Percentiles rank a stretch among this genome's conserved stretches.
phyloP scores from a whole-genome alignment of 192 early-diverging fungal species.

The Coemansia sp. region DNA sequence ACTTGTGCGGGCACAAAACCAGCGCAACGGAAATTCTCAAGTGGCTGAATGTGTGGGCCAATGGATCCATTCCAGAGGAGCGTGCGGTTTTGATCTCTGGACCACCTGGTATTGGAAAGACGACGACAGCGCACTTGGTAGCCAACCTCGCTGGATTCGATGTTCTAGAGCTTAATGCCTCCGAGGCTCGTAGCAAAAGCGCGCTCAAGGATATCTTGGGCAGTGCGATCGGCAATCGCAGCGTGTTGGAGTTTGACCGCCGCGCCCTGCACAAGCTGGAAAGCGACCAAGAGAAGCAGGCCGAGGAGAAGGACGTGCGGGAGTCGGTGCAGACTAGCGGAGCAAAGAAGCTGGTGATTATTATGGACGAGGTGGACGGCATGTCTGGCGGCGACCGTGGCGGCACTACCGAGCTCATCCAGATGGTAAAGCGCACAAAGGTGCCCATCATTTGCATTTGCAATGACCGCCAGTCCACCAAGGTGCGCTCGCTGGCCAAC shows the following conservation, averaged over 20 bases:
- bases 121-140: slow-evolving; percentile 91
- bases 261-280: slow-evolving; percentile 23
- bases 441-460: slow-evolving; percentile 99
- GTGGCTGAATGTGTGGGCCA: slow-evolving; percentile 81
- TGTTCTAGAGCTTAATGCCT: slow-evolving; percentile 95
- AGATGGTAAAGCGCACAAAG: slow-evolving; percentile 84
- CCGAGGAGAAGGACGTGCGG: slow-evolving; percentile 28
- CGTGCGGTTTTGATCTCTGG: slow-evolving; percentile 86
- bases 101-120: slow-evolving; percentile 98
- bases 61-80: slow-evolving; percentile 21
- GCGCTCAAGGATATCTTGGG: slow-evolving; percentile 65
- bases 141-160: slow-evolving; percentile 79
- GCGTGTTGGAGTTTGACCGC: slow-evolving; percentile 61
- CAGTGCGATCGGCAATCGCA: slow-evolving; percentile 61
- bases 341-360: slow-evolving; percentile 61
- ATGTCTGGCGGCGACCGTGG: slow-evolving; percentile 98
- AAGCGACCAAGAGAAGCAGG: slow-evolving; percentile 19
- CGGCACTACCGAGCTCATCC: slow-evolving; percentile 82
- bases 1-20: slow-evolving; percentile 87
- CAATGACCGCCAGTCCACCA: slow-evolving; percentile 88
- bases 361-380: slow-evolving; percentile 99
- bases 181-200: slow-evolving; percentile 91
- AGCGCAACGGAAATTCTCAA: slow-evolving; percentile 65
- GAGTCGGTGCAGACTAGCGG: slow-evolving; percentile 27
- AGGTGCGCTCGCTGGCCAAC: slow-evolving; percentile 80